Conservation (phyloP, 1,284 basidiomycete species). For the Boletus calvinii region DNA sequence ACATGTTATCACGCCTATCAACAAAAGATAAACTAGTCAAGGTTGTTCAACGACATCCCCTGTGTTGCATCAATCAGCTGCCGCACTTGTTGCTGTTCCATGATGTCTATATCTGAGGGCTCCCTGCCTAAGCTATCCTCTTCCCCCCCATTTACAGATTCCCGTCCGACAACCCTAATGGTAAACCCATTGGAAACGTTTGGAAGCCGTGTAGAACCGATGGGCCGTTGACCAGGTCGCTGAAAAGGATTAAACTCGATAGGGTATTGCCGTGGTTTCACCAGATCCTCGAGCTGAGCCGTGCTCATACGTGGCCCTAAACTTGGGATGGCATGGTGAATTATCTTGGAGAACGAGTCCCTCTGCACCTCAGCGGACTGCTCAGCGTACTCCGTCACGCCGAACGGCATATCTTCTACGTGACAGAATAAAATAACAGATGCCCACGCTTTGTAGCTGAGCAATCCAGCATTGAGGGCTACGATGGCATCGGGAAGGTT, state of each 20-base stretch:
- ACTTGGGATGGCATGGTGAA: conserved; percentile 25
- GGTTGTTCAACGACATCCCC: conserved; percentile 25
- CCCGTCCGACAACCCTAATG: conserved; percentile 31
- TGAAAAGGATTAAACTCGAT: conserved; percentile 41
- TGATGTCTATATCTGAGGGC: not conserved
- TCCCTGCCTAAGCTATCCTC: not conserved
- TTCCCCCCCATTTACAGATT: conserved; percentile 7
- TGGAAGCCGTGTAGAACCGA: conserved; percentile 34
- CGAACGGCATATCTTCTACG: conserved; percentile 37
- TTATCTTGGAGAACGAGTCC: conserved; percentile 29
- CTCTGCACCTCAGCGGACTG: conserved; percentile 39
- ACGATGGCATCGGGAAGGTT: conserved; percentile 37
- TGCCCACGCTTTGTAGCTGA: conserved; percentile 37
- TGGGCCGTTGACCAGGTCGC: conserved; percentile 37
- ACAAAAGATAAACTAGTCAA: conserved; percentile 30
- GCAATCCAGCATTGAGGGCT: conserved; percentile 41
- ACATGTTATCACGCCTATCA: conserved; percentile 8
- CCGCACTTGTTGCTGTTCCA: conserved; percentile 6
- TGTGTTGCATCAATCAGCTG: conserved; percentile 16
- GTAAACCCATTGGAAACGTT: conserved; percentile 41
- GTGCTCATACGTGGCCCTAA: conserved; percentile 26
- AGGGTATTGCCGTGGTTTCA: conserved; percentile 30
- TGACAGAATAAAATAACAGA: conserved; percentile 35
- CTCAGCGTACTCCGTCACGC: conserved; percentile 42
- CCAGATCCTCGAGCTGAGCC: conserved; percentile 25